Conservation (phyloP, 257 asterid genomes). For the Rubia yunnanensis region DNA sequence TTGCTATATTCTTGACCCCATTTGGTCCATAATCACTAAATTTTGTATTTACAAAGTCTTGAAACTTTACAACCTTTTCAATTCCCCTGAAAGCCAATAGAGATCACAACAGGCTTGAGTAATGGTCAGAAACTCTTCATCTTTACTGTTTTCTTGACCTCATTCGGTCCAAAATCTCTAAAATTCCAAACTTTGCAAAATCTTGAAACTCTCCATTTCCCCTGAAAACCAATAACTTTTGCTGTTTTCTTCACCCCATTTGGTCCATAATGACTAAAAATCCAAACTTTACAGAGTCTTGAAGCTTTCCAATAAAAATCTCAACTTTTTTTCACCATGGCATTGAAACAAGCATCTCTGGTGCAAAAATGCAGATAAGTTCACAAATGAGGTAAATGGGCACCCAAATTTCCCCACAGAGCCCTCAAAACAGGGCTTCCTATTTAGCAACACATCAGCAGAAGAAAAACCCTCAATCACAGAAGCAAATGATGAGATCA, state of each 20-base stretch:
- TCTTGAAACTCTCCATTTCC: not conserved
- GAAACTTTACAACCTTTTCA: not conserved
- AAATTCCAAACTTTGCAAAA: not conserved
- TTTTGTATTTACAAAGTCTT: not conserved
- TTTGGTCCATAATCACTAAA: not conserved
- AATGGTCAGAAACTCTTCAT: constrained; percentile 36
- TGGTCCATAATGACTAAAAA: not conserved
- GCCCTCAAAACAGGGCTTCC: constrained; percentile 63
- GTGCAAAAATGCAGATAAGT: constrained; percentile 60
- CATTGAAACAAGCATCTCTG: constrained; percentile 1
- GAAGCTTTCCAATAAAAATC: not conserved
- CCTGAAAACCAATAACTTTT: not conserved
- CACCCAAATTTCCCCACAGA: constrained; percentile 31
- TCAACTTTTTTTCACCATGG: not conserved
- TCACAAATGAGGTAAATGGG: constrained; percentile 41
- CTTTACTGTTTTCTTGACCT: not conserved
- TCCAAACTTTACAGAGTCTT: not conserved
- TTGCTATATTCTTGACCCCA: not conserved
- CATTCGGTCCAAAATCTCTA: not conserved
- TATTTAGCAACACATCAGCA: constrained; percentile 36
- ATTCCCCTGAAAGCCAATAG: too few relatives aligned
- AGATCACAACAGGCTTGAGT: constrained; percentile 23
- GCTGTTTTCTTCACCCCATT: not conserved
- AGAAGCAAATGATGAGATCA: constrained; percentile 30
- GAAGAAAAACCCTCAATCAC: constrained; percentile 21